Conservation (phyloP, 768 basidiomycete species). For the Collybiopsis luxurians region DNA sequence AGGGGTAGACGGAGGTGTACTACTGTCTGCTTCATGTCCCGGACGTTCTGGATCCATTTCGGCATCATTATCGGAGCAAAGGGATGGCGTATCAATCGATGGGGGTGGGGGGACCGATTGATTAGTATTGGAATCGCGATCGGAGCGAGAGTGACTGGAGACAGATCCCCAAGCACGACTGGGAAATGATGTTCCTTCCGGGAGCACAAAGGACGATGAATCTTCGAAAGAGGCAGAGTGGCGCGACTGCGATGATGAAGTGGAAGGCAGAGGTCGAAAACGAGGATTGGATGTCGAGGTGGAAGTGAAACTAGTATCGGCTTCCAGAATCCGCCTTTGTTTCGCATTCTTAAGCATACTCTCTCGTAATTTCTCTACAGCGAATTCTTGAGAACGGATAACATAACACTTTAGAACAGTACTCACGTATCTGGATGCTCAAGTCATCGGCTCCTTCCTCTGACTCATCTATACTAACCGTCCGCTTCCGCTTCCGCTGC, state of each 20-base stretch:
- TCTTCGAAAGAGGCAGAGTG: not conserved
- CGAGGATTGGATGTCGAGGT: slow-evolving; percentile 9
- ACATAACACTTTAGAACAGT: not conserved
- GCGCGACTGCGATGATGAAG: not conserved
- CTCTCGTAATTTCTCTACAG: not conserved
- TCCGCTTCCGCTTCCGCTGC: slow-evolving; percentile 27
- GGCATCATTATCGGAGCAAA: slow-evolving; percentile 71
- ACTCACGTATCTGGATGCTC: slow-evolving; percentile 3
- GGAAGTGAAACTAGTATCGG: slow-evolving; percentile 21
- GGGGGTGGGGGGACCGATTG: slow-evolving; percentile 6
- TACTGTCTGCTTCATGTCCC: slow-evolving; percentile 7
- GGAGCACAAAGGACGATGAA: not conserved
- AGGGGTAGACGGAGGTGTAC: slow-evolving; percentile 12
- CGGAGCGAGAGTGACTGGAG: slow-evolving; percentile 16
- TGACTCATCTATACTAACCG: slow-evolving; percentile 8
- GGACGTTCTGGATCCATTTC: slow-evolving; percentile 44
- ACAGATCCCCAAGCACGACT: slow-evolving; percentile 18
- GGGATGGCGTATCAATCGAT: slow-evolving; percentile 55
- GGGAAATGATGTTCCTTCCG: not conserved
- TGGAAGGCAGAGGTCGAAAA: not conserved
- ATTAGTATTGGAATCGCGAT: slow-evolving; percentile 5
- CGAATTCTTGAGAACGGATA: not conserved
- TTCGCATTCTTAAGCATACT: not conserved
- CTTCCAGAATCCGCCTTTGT: slow-evolving; percentile 34
- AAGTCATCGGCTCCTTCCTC: not conserved